phyloP scores from a whole-genome alignment of 805 yeast genomes.

The Ogataea chonburiensis region DNA sequence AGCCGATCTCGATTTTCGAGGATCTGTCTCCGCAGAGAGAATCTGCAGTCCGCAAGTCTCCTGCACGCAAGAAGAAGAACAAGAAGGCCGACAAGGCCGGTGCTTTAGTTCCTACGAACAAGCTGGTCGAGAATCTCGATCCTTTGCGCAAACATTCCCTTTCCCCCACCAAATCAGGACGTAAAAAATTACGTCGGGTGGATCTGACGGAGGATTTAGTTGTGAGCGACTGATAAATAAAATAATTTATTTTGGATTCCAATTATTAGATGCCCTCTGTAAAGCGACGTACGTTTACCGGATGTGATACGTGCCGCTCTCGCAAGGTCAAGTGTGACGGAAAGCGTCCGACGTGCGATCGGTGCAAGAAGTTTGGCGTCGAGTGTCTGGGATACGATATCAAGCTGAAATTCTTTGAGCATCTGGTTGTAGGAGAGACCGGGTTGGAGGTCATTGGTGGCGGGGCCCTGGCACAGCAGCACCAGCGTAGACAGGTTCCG shows the following conservation, averaged over 20 bases:
- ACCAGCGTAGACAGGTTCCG: conserved; percentile 45
- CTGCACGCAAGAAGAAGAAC: conserved; percentile 11
- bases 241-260: not conserved
- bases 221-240: conserved; percentile 15
- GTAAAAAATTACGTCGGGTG: conserved; percentile 22
- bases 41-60: conserved; percentile 10
- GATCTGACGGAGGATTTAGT: conserved; percentile 20
- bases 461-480: conserved; percentile 14
- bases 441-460: conserved; percentile 13
- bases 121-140: conserved; percentile 2
- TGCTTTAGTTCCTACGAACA: conserved; percentile 5
- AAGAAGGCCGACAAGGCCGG: conserved; percentile 6
- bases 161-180: conserved; percentile 17
- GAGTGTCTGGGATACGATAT: conserved; percentile 52
- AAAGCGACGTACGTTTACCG: conserved; percentile 39
- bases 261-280: conserved; percentile 1
- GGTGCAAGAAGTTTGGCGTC: conserved; percentile 46
- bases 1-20: conserved; percentile 16
- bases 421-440: conserved; percentile 34
- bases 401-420: conserved; percentile 46
- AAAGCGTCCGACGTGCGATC: conserved; percentile 42
- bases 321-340: conserved; percentile 56
- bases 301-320: conserved; percentile 56
- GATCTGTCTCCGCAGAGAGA: conserved; percentile 14
- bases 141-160: conserved; percentile 16